A percentile compares a stretch with the other conserved stretches of the same genome.
These are phyloP conservation scores for Penicillium sp. DNA, from an alignment of 2,329 filamentous ascomycete species.

Conservation along the genomic window DNA sequence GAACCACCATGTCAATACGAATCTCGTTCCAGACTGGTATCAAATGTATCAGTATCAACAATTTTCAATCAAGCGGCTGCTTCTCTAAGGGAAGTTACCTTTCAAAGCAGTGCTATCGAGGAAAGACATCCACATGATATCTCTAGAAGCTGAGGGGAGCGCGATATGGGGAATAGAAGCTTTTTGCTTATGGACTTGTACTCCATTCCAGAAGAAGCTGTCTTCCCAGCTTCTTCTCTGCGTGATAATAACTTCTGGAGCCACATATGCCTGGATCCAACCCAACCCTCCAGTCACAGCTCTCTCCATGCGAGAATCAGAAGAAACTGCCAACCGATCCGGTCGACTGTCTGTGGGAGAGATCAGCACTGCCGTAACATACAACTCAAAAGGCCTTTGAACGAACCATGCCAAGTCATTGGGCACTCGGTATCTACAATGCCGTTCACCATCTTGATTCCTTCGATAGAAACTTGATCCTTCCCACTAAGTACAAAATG, in stretches of 20 bases:
- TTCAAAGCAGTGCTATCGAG: conserved; percentile 70
- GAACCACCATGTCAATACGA: conserved; percentile 78
- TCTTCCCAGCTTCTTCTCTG: conserved; percentile 69
- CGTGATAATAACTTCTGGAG: conserved; percentile 72
- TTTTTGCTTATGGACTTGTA: conserved; percentile 55
- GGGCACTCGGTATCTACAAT: conserved; percentile 66
- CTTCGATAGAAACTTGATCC: conserved; percentile 65
- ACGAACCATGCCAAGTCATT: conserved; percentile 57
- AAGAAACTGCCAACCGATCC: conserved; percentile 68
- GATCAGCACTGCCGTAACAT: conserved; percentile 4
- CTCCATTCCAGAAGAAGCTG: conserved; percentile 60
- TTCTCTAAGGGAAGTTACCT: conserved; percentile 47
- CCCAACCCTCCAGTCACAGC: conserved; percentile 64
- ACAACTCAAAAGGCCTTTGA: conserved; percentile 50
- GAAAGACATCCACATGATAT: conserved; percentile 72
- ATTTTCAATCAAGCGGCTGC: not conserved
- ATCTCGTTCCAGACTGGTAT: conserved; percentile 72
- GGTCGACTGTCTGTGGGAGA: conserved; percentile 63
- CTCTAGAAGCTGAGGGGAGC: conserved; percentile 62
- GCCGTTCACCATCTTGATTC: conserved; percentile 74
- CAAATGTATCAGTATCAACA: not conserved
- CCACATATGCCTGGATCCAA: conserved; percentile 70
- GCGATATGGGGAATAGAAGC: conserved; percentile 67
- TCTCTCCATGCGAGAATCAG: conserved; percentile 65
- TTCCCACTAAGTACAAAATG: conserved; percentile 79